These are phyloP conservation scores for Zymoseptoria ardabiliae DNA, from an alignment of 2,329 filamentous ascomycete species.

Conservation along the genomic window DNA sequence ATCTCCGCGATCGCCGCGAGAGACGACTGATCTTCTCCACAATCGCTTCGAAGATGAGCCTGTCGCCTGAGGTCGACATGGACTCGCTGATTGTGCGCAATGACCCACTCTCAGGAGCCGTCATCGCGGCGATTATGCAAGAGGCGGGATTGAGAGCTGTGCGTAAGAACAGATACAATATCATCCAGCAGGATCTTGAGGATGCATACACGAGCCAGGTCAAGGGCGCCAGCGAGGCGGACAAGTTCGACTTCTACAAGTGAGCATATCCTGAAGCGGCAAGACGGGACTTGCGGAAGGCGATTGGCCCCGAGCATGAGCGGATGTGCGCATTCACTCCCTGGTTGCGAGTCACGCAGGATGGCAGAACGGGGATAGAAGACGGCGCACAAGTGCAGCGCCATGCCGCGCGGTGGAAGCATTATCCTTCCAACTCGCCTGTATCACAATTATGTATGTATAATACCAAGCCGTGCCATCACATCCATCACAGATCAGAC, in stretches of 20 bases:
- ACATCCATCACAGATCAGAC: not conserved
- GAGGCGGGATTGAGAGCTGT: constrained; percentile 91
- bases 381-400: not conserved
- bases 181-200: constrained; percentile 93
- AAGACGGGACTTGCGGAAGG: not conserved
- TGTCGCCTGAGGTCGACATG: constrained; percentile 92
- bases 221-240: constrained; percentile 67
- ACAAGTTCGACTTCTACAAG: constrained; percentile 88
- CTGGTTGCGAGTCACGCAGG: not conserved
- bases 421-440: not conserved
- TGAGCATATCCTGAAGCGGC: constrained; percentile 27
- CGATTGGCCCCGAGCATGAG: not conserved
- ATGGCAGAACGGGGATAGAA: not conserved
- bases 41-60: constrained; percentile 95
- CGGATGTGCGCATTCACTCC: not conserved
- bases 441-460: not conserved
- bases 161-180: constrained; percentile 97
- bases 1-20: constrained; percentile 84
- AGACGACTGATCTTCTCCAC: constrained; percentile 93
- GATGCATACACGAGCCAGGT: constrained; percentile 97
- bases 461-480: not conserved
- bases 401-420: not conserved
- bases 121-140: constrained; percentile 99
- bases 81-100: constrained; percentile 95
- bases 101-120: constrained; percentile 86